Conservation (phyloP, 1,284 basidiomycete genomes). For the Malassezia brasiliensis region DNA sequence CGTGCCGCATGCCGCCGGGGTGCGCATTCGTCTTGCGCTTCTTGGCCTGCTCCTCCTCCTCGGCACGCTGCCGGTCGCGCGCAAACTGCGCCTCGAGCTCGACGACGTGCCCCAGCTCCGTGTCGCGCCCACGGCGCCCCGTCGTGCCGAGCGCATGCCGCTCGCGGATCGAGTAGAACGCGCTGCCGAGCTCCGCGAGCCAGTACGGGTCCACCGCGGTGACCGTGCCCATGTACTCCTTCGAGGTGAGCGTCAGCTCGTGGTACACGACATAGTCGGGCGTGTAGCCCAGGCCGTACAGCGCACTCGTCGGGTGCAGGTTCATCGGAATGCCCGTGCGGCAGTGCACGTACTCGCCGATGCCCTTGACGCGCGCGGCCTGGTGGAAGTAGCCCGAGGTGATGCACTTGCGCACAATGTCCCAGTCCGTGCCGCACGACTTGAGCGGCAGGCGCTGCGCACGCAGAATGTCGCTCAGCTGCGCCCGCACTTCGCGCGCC, state of each 20-base stretch:
- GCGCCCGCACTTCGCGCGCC: constrained; percentile 86
- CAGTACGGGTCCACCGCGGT: constrained; percentile 47
- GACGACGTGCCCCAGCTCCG: constrained; percentile 77
- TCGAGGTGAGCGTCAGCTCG: constrained; percentile 53
- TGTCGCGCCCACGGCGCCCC: constrained; percentile 59
- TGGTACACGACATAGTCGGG: constrained; percentile 96
- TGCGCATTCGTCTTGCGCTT: constrained; percentile 8
- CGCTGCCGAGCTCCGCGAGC: constrained; percentile 54
- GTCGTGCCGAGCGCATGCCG: constrained; percentile 57
- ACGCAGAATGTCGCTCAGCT: constrained; percentile 97
- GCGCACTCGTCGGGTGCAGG: constrained; percentile 87
- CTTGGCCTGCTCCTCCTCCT: constrained; percentile 5
- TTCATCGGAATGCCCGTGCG: constrained; percentile 76
- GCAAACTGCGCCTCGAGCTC: constrained; percentile 60
- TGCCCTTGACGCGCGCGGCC: constrained; percentile 92
- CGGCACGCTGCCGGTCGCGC: constrained; percentile 21
- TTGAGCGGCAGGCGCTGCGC: constrained; percentile 86
- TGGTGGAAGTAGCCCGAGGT: constrained; percentile 98
- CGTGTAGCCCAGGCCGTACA: constrained; percentile 87
- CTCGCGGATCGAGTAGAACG: constrained; percentile 89
- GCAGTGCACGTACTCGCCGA: constrained; percentile 96
- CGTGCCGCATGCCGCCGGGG: background rate
- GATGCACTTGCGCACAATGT: constrained; percentile 91
- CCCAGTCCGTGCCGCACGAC: constrained; percentile 89
- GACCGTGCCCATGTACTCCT: constrained; percentile 40